A percentile compares a stretch with the other conserved stretches of the same genome.
These are phyloP conservation scores for Xylariaceae sp. DNA, from an alignment of 2,329 filamentous ascomycete genomes.

Conservation along the genomic window DNA sequence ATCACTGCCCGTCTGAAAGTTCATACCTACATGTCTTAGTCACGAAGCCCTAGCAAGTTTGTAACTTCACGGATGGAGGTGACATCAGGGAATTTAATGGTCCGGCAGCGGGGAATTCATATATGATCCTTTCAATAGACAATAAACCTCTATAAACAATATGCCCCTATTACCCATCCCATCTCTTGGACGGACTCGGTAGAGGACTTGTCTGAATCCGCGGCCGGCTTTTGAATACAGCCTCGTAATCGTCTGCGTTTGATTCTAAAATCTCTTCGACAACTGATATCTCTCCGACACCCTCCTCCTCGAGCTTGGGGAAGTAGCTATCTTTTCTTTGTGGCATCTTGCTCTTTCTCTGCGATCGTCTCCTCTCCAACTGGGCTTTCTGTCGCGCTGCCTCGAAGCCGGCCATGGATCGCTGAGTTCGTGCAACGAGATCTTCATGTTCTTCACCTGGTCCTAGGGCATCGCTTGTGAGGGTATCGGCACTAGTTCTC, in stretches of 20 bases:
- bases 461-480: conserved; percentile 17
- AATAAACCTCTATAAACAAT: neutral
- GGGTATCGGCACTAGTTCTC: conserved; percentile 23
- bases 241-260: conserved; percentile 64
- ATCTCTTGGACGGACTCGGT: conserved; percentile 47
- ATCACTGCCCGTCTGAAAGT: neutral
- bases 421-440: conserved; percentile 59
- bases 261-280: conserved; percentile 64
- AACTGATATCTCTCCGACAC: conserved; percentile 34
- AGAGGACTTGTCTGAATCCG: conserved; percentile 77
- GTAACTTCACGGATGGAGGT: neutral
- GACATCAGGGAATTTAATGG: neutral
- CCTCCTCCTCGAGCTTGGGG: conserved; percentile 51
- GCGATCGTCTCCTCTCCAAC: conserved; percentile 56
- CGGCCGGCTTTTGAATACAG: conserved; percentile 83
- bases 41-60: neutral
- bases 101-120: neutral
- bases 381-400: conserved; percentile 63
- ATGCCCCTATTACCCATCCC: conserved; percentile 13
- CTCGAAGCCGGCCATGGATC: conserved; percentile 65
- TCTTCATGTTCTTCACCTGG: conserved; percentile 47
- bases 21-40: neutral
- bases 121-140: neutral
- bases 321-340: conserved; percentile 51
- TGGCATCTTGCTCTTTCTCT: conserved; percentile 47